phyloP scores from a whole-genome alignment of 2,329 filamentous ascomycete genomes.

The Penicillium crustosum region DNA sequence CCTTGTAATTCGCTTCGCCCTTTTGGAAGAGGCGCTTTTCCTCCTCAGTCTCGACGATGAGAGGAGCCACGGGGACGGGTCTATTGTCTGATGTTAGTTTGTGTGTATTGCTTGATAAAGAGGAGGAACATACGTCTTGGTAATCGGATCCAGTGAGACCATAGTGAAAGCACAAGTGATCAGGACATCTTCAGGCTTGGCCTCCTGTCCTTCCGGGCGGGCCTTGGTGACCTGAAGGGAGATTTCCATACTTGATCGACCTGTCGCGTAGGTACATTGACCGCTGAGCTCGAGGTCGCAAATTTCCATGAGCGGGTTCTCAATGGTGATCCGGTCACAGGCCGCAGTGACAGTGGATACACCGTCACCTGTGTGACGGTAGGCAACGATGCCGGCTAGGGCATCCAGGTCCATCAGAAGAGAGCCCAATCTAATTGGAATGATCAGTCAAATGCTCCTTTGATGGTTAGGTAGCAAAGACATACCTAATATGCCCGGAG shows the following conservation, averaged over 20 bases:
- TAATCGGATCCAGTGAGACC: constrained; percentile 69
- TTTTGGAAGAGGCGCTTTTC: constrained; percentile 63
- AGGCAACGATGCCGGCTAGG: constrained; percentile 71
- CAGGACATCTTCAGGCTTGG: constrained; percentile 60
- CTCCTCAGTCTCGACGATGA: constrained; percentile 62
- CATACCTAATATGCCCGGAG: constrained; percentile 67
- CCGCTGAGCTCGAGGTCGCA: constrained; percentile 74
- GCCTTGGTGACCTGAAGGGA: constrained; percentile 72
- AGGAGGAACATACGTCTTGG: constrained; percentile 54
- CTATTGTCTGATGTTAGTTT: constrained; percentile 33
- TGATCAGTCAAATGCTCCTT: constrained; percentile 20
- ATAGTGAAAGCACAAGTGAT: constrained; percentile 76
- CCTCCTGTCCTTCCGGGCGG: constrained; percentile 56
- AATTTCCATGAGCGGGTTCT: constrained; percentile 71
- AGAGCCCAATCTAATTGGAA: constrained; percentile 58
- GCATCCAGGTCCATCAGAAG: constrained; percentile 80
- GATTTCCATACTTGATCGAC: constrained; percentile 71
- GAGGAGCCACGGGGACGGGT: constrained; percentile 61
- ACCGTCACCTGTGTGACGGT: constrained; percentile 67
- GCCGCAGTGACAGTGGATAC: constrained; percentile 65
- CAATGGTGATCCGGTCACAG: constrained; percentile 65
- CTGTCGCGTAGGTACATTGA: constrained; percentile 69
- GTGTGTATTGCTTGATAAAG: background rate
- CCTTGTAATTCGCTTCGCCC: constrained; percentile 65
- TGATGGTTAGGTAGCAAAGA: background rate